Evolutionary conservation across 1,284 basidiomycete species (phyloP), one percentile per base, ranked within the genome.

Genomic region (Ustilago lituana): DNA sequence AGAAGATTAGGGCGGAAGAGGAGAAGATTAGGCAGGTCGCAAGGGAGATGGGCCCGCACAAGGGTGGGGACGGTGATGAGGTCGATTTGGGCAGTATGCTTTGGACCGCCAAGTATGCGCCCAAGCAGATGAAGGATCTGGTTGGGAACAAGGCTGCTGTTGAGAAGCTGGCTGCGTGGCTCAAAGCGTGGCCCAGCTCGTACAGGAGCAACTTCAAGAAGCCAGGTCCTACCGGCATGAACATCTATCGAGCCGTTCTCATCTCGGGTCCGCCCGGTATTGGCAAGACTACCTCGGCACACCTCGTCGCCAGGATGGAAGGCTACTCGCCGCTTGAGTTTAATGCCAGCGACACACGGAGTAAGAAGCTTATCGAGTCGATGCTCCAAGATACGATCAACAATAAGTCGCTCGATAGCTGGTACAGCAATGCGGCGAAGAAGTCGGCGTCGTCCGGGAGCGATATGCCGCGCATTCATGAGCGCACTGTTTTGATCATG

Each of bases 21-120:
- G 73, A 84, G 59, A 84, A 84, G 72, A 83, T 86, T 51, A 62
- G 79, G 45, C 73, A 84, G 36, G 77, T 72, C 5, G 81, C 80
- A 9, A 73, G 60, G 29, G 61, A 55, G 40, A 70, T 81, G 52
- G 67, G 62, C n/a, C 49, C 66, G 5, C 54, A 44, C 47, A 69
- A 63, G 20, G 55, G 53, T 17, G 53, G 68, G 22, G 47, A 55
- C 23, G 52, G 48, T 17, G 61, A 65, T 14, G 36, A 84, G 85
- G 75, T 85, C 86, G 44, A 84, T 83, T 36, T 52, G 6, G 58
- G 24, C 17, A 66, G 58, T 59, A 49, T 58, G 66, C 86, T 98
- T 1, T 98, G 96, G 96, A 98, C 96, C 24, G 90, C 90, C 31
- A 90, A 94, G 29, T 99, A 99, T 80, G 94, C 95, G 0, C 95